Base-by-base conservation (phyloP, 495 filamentous ascomycete species). In the Penicillium macrosclerotiorum region DNA sequence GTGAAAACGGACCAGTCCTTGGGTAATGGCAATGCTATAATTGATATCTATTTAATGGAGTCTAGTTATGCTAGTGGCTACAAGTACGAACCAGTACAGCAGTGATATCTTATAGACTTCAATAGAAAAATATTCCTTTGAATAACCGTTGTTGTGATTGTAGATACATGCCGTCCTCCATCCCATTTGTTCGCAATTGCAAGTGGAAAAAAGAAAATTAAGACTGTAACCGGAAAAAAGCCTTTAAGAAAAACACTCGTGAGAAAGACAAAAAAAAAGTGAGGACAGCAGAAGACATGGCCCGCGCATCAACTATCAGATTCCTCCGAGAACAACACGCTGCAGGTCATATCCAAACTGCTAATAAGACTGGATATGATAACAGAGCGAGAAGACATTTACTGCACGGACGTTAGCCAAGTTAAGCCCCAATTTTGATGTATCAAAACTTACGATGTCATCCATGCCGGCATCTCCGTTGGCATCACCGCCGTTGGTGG, bases 381-480 rank as follows among this genome's bases (percentile, higher is more conserved):
- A 20, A 25, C 33, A 24, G 32, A 45, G 24, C 12, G 17, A 38
- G 4, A 9, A 9, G 1, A 19, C 34, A 42, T 56, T 67, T 57
- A 67, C 64, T 67, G n/a, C 17, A 18, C 4, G 12, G 13, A 9
- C 4, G 37, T 55, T 31, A 55, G 52, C 20, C 6, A 4, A 18
- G 24, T 11, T 6, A 22, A 14, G 6, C 8, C 16, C 1, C 20
- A 5, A 3, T 30, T 4, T 3, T 0, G 22, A 20, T 30, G 3
- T n/a, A n/a, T 4, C n/a, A 22, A 2, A 40, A 54, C 63, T 61
- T 58, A 71, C 70, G 37, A 79, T 79, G 52, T 79, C 76, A 32
- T 72, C 76, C 76, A 79, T 79, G 31, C 73, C 72, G 23, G 71
- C 47, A 40, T 78, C 76, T 37, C 57, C 68, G n/a, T n/a, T n/a